phyloP scores from a whole-genome alignment of 306 rosid genomes.

The Biancaea sappan region DNA sequence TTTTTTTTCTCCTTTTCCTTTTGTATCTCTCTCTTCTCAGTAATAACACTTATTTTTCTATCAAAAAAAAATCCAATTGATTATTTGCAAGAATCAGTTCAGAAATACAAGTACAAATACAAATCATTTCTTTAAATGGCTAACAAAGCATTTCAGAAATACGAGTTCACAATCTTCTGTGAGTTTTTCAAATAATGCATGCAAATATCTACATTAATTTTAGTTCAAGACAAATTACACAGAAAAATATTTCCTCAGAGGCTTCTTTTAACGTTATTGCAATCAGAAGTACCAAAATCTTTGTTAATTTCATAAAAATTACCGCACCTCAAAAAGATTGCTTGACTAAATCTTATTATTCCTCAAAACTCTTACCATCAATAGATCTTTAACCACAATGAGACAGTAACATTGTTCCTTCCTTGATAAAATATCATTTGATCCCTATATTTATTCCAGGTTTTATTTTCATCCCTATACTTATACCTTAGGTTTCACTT shows the following conservation, averaged over 20 bases:
- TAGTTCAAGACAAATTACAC: neutral
- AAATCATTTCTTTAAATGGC: too few species aligned
- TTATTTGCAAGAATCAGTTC: constrained; percentile 1
- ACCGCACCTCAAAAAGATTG: neutral
- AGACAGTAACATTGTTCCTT: neutral
- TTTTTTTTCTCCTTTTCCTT: too few species aligned
- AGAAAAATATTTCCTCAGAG: constrained; percentile 7
- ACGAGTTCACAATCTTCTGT: neutral
- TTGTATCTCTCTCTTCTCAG: too few species aligned
- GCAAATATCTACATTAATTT: neutral
- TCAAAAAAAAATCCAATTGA: neutral
- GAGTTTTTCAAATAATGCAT: neutral
- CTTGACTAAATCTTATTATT: neutral
- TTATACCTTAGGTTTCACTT: too few species aligned
- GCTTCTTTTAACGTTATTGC: neutral
- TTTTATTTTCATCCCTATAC: too few species aligned
- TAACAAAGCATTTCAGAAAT: neutral
- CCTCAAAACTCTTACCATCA: neutral
- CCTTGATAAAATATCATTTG: neutral
- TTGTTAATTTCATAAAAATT: constrained; percentile 3
- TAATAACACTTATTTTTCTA: too few species aligned
- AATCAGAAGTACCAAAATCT: constrained; percentile 1
- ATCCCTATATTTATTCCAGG: too few species aligned
- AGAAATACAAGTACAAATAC: too few species aligned
- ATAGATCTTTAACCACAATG: neutral